Percentiles rank a stretch among this genome's conserved stretches.
Conservation (phyloP, 805 yeast genomes). For the Nakazawaea anatomiae region DNA sequence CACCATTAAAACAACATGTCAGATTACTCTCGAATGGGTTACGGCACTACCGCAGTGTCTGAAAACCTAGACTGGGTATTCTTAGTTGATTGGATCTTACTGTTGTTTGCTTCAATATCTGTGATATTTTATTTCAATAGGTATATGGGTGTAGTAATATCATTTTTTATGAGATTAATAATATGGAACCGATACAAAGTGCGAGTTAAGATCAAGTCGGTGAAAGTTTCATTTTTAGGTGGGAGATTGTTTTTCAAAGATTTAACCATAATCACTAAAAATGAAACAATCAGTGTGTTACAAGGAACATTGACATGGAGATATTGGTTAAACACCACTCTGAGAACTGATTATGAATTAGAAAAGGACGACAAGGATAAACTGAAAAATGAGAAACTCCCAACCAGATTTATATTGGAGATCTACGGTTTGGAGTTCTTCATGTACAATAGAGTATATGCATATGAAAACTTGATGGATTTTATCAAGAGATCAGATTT, state of each 20-base stretch:
- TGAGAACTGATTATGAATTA: conserved; percentile 14
- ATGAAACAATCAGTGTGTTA: conserved; percentile 64
- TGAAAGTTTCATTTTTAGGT: conserved; percentile 73
- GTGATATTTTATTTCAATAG: conserved; percentile 76
- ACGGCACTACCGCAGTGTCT: not conserved
- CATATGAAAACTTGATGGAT: conserved; percentile 63
- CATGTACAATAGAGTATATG: conserved; percentile 70
- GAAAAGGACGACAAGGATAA: conserved; percentile 14
- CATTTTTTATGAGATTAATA: conserved; percentile 39
- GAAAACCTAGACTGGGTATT: conserved; percentile 54
- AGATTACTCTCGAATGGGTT: not conserved
- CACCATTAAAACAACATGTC: not conserved
- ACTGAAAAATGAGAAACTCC: conserved; percentile 39
- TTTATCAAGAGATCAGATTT: conserved; percentile 3
- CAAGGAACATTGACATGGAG: conserved; percentile 83
- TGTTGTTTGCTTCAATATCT: conserved; percentile 54
- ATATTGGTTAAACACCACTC: conserved; percentile 55
- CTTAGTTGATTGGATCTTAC: conserved; percentile 74
- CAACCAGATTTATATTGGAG: conserved; percentile 50
- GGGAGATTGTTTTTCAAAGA: conserved; percentile 80
- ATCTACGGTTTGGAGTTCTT: conserved; percentile 80
- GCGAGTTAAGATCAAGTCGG: conserved; percentile 61
- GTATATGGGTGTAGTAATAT: conserved; percentile 53
- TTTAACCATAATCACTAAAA: conserved; percentile 63
- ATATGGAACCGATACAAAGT: conserved; percentile 62